These are phyloP conservation scores for Anethum foeniculum DNA, from an alignment of 140 eudicot genomes.

Conservation along the genomic window DNA sequence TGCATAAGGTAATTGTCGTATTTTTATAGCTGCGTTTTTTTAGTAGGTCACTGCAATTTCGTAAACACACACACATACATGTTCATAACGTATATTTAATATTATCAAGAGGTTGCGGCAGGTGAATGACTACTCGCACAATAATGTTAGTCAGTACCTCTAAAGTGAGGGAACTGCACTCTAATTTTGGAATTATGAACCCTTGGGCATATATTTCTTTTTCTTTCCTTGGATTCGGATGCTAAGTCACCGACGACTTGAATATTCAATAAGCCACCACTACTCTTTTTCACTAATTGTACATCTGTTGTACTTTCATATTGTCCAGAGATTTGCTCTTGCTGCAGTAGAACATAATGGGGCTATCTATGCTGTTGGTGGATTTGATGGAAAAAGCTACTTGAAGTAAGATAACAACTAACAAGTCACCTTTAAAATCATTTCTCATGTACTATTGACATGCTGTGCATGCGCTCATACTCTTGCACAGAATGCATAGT, in stretches of 20 bases:
- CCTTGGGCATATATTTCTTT: not conserved
- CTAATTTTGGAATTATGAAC: not conserved
- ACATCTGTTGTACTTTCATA: not conserved
- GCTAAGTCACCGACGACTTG: not conserved
- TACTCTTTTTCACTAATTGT: not conserved
- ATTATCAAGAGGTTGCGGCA: not conserved
- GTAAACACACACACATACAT: too few relatives aligned
- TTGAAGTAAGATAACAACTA: conserved; percentile 37
- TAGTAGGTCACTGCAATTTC: not conserved
- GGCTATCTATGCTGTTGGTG: conserved; percentile 78
- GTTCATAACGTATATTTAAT: too few relatives aligned
- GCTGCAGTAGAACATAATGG: conserved; percentile 77
- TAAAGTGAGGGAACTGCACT: not conserved
- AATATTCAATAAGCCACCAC: not conserved
- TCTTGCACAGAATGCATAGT: not conserved
- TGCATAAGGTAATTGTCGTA: conserved; percentile 45
- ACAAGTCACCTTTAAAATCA: not conserved
- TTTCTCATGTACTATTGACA: not conserved
- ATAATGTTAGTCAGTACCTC: not conserved
- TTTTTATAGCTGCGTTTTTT: not conserved
- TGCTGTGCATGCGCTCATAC: not conserved
- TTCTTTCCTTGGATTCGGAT: not conserved
- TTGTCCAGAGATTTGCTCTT: conserved; percentile 60
- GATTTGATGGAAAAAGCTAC: conserved; percentile 61
- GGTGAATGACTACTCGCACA: not conserved